Evolutionary conservation across 192 early-diverging fungal genomes (phyloP).

Genomic region (Coemansia sp.): DNA sequence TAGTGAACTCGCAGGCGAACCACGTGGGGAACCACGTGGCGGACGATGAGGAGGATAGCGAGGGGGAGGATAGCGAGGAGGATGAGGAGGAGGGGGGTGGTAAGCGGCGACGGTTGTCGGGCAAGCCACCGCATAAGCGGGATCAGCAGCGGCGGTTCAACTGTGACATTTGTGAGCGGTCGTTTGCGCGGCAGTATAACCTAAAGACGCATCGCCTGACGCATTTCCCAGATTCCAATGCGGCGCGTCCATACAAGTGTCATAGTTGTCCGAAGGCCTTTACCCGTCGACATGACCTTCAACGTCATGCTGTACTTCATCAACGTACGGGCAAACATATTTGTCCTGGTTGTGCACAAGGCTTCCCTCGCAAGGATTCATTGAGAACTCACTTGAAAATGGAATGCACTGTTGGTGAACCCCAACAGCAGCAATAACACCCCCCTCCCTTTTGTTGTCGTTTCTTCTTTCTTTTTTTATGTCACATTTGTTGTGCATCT

Average conservation of each 20-base stretch:
- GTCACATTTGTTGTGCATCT: no score
- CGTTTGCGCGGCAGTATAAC: slow-evolving; percentile 78
- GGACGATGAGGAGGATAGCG: slow-evolving; percentile 1
- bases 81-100: neutral
- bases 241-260: slow-evolving; percentile 55
- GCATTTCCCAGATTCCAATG: slow-evolving; percentile 52
- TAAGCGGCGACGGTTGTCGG: slow-evolving; percentile 35
- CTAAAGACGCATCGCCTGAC: slow-evolving; percentile 69
- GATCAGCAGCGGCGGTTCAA: slow-evolving; percentile 48
- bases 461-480: no score
- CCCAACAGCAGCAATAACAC: no score
- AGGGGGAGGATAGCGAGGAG: neutral
- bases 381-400: slow-evolving; percentile 32
- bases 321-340: slow-evolving; percentile 44
- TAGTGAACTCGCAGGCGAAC: no score
- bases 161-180: slow-evolving; percentile 58
- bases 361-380: slow-evolving; percentile 49
- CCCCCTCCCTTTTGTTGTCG: no score
- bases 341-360: slow-evolving; percentile 40
- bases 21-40: slow-evolving; percentile 9
- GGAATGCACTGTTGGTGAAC: slow-evolving; percentile 1
- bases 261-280: slow-evolving; percentile 60
- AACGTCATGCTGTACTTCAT: slow-evolving; percentile 60
- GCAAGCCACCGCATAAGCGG: slow-evolving; percentile 24
- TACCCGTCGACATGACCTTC: slow-evolving; percentile 69